phyloP scores from a whole-genome alignment of 306 rosid species.

The Cajanus cajan region DNA sequence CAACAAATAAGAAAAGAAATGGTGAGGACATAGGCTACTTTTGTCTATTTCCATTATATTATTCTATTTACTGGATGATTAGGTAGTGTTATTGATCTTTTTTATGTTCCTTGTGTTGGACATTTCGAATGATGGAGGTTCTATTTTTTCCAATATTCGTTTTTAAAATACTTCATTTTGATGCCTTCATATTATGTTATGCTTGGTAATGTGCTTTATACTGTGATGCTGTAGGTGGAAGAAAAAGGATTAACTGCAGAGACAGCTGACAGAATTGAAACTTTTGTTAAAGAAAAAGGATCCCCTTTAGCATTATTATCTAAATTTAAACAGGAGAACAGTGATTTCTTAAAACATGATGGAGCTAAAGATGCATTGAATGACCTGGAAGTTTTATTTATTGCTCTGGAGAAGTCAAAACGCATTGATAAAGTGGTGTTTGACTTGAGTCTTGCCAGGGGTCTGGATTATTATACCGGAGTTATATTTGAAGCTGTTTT shows the following conservation, averaged over 20 bases:
- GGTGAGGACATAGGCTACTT: conserved; percentile 50
- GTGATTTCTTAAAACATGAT: conserved; percentile 57
- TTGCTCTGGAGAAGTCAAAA: conserved; percentile 70
- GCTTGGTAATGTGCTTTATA: conserved; percentile 19
- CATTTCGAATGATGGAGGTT: neutral
- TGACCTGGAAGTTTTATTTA: conserved; percentile 79
- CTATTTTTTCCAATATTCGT: neutral
- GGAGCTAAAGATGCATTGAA: conserved; percentile 67
- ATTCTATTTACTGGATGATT: neutral
- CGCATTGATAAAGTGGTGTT: conserved; percentile 71
- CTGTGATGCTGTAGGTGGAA: conserved; percentile 64
- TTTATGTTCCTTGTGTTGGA: conserved; percentile 4
- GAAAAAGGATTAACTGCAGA: conserved; percentile 78
- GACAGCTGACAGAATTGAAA: conserved; percentile 79
- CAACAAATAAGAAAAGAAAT: conserved; percentile 82
- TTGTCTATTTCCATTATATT: conserved; percentile 3
- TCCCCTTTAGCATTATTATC: conserved; percentile 65
- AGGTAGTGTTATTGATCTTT: neutral
- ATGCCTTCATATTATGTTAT: neutral
- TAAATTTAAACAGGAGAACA: conserved; percentile 69
- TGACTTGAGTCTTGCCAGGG: conserved; percentile 98
- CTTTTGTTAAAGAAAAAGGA: conserved; percentile 81
- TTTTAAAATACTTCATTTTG: neutral
- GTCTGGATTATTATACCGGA: conserved; percentile 96
- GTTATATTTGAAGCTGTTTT: conserved; percentile 92